Percentiles rank a stretch among this genome's conserved stretches.
Conservation (phyloP, 2,329 filamentous ascomycete species). For the Trichoderma sp. region DNA sequence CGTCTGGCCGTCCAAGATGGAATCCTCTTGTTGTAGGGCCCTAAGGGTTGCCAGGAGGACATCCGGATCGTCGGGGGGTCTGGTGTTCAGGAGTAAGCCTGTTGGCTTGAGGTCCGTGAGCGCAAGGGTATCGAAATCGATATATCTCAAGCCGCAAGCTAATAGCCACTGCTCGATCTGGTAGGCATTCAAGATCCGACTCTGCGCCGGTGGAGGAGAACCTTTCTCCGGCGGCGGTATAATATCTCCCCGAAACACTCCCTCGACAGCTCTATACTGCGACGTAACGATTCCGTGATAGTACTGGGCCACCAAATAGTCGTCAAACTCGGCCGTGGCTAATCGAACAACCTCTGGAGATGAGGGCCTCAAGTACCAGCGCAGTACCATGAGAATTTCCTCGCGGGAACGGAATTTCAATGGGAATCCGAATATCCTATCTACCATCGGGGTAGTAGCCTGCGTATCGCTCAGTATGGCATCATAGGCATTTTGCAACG, state of each 20-base stretch:
- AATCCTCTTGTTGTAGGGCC: not conserved
- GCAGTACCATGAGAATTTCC: constrained; percentile 3
- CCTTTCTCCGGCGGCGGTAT: not conserved
- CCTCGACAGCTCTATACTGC: not conserved
- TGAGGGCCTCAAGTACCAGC: constrained; percentile 4
- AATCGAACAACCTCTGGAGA: not conserved
- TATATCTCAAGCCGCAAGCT: constrained; percentile 1
- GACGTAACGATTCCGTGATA: constrained; percentile 4
- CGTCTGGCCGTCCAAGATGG: not conserved
- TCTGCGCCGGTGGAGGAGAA: not conserved
- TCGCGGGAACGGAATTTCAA: constrained; percentile 4
- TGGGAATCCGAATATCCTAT: constrained; percentile 9
- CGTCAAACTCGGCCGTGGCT: constrained; percentile 9
- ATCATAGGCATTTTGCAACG: not conserved
- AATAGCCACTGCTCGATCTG: constrained; percentile 11
- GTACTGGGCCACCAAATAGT: constrained; percentile 8
- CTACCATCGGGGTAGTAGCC: not conserved
- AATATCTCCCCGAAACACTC: not conserved
- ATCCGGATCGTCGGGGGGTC: not conserved
- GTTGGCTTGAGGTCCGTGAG: not conserved
- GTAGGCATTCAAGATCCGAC: constrained; percentile 7
- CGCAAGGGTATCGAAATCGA: not conserved
- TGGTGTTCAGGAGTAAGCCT: not conserved
- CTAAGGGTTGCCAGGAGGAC: not conserved
- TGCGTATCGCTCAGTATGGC: not conserved